These are phyloP conservation scores for Candida smagusa DNA, from an alignment of 1,139 yeast genomes.

Conservation along the genomic window DNA sequence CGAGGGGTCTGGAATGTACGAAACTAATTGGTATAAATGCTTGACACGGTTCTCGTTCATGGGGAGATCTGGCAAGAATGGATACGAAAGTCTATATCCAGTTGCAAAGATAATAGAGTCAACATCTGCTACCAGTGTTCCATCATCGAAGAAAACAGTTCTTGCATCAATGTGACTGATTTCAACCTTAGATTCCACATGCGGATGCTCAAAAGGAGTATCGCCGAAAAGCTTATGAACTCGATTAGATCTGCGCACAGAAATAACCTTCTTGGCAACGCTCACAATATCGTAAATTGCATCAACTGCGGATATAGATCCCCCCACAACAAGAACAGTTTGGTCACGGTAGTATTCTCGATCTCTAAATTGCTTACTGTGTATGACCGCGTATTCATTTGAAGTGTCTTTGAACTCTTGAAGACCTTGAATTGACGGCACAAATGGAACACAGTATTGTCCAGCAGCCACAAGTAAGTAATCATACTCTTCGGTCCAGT, in stretches of 20 bases:
- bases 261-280: constrained; percentile 14
- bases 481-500: constrained; percentile 31
- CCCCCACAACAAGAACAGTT: constrained; percentile 43
- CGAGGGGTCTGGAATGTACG: constrained; percentile 45
- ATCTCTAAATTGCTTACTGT: constrained; percentile 14
- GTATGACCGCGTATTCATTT: constrained; percentile 17
- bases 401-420: constrained; percentile 30
- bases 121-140: constrained; percentile 22
- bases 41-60: constrained; percentile 33
- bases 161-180: constrained; percentile 19
- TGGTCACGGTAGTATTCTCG: constrained; percentile 26
- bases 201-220: constrained; percentile 14
- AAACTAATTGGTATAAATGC: constrained; percentile 40
- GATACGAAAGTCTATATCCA: constrained; percentile 44
- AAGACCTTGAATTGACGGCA: constrained; percentile 43
- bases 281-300: constrained; percentile 13
- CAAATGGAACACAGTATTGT: constrained; percentile 43
- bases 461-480: constrained; percentile 48
- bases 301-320: constrained; percentile 15
- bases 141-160: constrained; percentile 28
- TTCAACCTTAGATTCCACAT: constrained; percentile 16
- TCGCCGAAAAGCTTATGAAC: constrained; percentile 6
- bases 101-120: constrained; percentile 47
- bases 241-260: constrained; percentile 13
- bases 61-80: constrained; percentile 34